A percentile compares a stretch with the other conserved stretches of the same genome.
phyloP scores from a whole-genome alignment of 2,329 filamentous ascomycete genomes.

The Verticillium zaregamsianum region DNA sequence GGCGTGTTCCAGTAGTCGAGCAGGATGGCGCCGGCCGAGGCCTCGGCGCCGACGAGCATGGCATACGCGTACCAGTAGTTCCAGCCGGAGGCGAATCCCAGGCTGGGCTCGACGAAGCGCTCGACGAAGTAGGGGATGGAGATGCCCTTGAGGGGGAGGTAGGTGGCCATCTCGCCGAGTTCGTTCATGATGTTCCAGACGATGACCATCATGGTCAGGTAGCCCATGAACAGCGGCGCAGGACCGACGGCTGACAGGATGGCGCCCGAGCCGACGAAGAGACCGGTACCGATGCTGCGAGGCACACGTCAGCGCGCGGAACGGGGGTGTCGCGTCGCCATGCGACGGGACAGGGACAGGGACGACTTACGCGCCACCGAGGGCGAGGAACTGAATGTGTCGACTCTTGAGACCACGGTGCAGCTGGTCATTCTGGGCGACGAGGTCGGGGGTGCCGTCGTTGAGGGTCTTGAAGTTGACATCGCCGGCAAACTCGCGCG shows the following conservation, averaged over 20 bases:
- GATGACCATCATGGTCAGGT: conserved; percentile 50
- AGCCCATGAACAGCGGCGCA: conserved; percentile 67
- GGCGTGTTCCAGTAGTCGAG: conserved; percentile 56
- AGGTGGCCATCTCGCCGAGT: conserved; percentile 51
- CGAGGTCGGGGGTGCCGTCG: conserved; percentile 26
- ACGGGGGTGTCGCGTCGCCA: too few species aligned
- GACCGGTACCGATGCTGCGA: conserved; percentile 54
- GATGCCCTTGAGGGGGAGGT: conserved; percentile 51
- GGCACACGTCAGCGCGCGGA: conserved; percentile 3
- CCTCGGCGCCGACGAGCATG: conserved; percentile 54
- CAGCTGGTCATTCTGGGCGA: conserved; percentile 38
- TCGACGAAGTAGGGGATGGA: conserved; percentile 53
- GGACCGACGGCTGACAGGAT: conserved; percentile 55
- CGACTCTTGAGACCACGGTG: conserved; percentile 54
- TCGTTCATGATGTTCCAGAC: conserved; percentile 53
- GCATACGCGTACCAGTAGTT: conserved; percentile 57
- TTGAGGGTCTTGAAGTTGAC: conserved; percentile 17
- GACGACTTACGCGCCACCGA: conserved; percentile 38
- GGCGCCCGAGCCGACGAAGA: conserved; percentile 58
- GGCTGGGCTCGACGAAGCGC: conserved; percentile 50
- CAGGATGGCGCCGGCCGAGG: conserved; percentile 53
- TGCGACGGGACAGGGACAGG: too few species aligned
- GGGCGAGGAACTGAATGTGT: conserved; percentile 57
- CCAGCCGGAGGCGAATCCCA: conserved; percentile 55
- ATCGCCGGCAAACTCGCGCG: conserved; percentile 10